A percentile compares a stretch with the other conserved stretches of the same genome.
These are phyloP conservation scores for Dendrobium catenatum DNA, from an alignment of 106 monocot genomes.

Conservation along the genomic window DNA sequence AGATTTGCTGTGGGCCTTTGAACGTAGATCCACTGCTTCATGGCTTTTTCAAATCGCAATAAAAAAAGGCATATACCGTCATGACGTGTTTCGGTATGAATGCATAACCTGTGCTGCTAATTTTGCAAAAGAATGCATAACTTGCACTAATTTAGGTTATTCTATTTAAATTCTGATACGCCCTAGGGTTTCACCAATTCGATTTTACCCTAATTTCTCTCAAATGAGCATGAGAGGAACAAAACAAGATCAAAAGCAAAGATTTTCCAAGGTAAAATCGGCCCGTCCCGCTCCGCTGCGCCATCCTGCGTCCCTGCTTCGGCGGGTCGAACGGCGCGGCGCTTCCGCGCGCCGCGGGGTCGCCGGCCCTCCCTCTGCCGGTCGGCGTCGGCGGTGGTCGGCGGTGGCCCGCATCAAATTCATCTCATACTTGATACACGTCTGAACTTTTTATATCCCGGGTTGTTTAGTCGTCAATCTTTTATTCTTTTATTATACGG, in stretches of 20 bases:
- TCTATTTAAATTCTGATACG: background rate
- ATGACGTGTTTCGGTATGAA: conserved; percentile 71
- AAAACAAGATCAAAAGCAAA: too few species aligned
- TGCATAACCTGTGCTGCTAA: background rate
- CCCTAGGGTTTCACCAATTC: too few species aligned
- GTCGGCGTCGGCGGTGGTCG: too few species aligned
- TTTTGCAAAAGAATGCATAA: background rate
- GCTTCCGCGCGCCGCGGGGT: too few species aligned
- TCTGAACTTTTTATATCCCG: background rate
- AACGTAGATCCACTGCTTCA: conserved; percentile 77
- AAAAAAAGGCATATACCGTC: conserved; percentile 57
- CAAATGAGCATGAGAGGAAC: too few species aligned
- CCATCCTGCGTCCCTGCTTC: too few species aligned
- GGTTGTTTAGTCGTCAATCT: background rate
- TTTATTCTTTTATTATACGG: background rate
- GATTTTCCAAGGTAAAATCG: too few species aligned
- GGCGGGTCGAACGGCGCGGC: too few species aligned
- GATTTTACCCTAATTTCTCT: too few species aligned
- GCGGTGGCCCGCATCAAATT: background rate
- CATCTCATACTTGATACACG: background rate
- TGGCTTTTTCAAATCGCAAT: conserved; percentile 94
- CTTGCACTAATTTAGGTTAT: background rate
- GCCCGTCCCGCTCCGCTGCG: too few species aligned
- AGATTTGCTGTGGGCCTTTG: conserved; percentile 97
- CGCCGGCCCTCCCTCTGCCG: too few species aligned